These are phyloP conservation scores for Tubosaeta sp. DNA, from an alignment of 768 basidiomycete genomes.

Conservation along the genomic window DNA sequence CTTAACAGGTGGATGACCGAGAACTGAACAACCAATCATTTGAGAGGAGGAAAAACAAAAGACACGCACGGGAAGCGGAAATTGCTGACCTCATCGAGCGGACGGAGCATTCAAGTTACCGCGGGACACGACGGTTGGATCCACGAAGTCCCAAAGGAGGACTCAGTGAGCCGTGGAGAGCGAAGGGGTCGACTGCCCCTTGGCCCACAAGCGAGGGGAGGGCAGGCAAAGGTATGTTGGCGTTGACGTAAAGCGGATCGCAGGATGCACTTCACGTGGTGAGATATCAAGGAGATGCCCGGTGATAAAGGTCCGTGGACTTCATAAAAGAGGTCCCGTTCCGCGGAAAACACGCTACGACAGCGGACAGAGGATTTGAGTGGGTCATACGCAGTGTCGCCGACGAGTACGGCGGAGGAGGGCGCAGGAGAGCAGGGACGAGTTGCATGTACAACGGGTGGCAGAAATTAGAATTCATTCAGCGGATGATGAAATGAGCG, in stretches of 20 bases:
- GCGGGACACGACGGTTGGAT: conserved; percentile 10
- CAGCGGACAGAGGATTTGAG: conserved; percentile 1
- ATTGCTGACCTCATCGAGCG: conserved; percentile 19
- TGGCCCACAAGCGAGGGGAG: conserved; percentile 28
- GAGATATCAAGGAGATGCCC: conserved; percentile 24
- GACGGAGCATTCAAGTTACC: conserved; percentile 19
- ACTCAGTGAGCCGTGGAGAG: conserved; percentile 28
- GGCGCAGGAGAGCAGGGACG: conserved; percentile 9
- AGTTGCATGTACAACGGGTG: conserved; percentile 26
- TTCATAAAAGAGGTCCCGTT: not conserved
- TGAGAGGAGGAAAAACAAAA: conserved; percentile 5
- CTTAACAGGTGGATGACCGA: conserved; percentile 23
- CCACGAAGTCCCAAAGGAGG: conserved; percentile 11
- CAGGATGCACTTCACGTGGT: conserved; percentile 18
- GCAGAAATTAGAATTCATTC: conserved; percentile 26
- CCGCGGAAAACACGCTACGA: not conserved
- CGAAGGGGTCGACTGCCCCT: conserved; percentile 15
- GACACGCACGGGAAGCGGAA: conserved; percentile 18
- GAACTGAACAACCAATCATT: conserved; percentile 11
- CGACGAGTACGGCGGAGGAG: conserved; percentile 18
- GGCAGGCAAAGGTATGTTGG: conserved; percentile 29
- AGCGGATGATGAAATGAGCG: conserved; percentile 26
- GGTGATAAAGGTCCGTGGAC: conserved; percentile 27
- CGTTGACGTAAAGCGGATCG: conserved; percentile 28
- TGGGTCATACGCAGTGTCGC: conserved; percentile 3